Evolutionary conservation across 1,284 basidiomycete genomes (phyloP), one percentile per base, ranked within the genome.

Genomic region (Sanghuangporus sanghuang): DNA sequence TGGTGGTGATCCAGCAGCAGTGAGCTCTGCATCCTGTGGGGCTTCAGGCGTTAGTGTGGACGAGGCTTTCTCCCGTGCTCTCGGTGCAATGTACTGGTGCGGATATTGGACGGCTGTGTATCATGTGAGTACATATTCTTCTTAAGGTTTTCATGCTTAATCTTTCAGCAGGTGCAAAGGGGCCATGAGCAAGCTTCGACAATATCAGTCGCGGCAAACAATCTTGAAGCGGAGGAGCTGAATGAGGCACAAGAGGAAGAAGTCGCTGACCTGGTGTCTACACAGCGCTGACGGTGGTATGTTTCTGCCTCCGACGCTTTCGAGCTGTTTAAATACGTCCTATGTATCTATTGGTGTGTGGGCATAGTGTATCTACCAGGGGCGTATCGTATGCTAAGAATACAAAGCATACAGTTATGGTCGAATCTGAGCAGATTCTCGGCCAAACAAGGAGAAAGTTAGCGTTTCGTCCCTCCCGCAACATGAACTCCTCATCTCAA

Each of bases 81-180:
- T 90, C 69, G 81, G 79, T 23, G 87, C 90, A 16, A 91, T 87
- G 84, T 92, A 92, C 71, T 92, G 90, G 90, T 79, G 80, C 39
- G 90, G 90, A 16, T 92, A 92, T 72, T 92, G 90, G 89, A 90
- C 89, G 2, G 90, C 90, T 1, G 79, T 90, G 57, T 92, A 92
- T 71, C 86, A 92, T 72, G 89, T 87, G 70, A 57, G 82, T 66
- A 12, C n/a, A n/a, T n/a, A 5, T 49, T 57, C 35, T 35, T 52
- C n/a, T 8, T n/a, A 27, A 72, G 70, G 35, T 32, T 18, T 46
- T 3, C 8, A 23, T 35, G 32, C 21, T 27, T 63, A 11, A 16
- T 62, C 36, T 35, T 35, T 68, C 70, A 62, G 48, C 68, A 70
- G 54, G 46, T 64, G 53, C 55, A 59, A 38, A 46, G 59, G 35